Percentiles rank a stretch among this genome's conserved stretches.
phyloP scores from a whole-genome alignment of 2,329 filamentous ascomycete genomes.

The Pseudogymnoascus sp. region DNA sequence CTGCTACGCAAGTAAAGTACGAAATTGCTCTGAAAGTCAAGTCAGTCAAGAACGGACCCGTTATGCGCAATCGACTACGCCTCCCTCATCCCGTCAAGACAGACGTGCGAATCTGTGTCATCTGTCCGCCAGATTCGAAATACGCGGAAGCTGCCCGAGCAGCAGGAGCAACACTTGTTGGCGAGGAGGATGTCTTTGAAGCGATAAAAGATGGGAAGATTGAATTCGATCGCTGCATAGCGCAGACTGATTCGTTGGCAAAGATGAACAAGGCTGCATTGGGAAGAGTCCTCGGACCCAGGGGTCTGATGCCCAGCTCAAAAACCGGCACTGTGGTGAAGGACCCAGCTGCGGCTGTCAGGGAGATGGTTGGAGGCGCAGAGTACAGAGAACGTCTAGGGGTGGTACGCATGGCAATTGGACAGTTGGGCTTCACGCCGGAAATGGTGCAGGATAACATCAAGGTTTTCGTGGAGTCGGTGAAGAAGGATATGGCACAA shows the following conservation, averaged over 20 bases:
- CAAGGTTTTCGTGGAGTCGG: conserved; percentile 61
- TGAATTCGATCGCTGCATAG: conserved; percentile 82
- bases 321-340: conserved; percentile 85
- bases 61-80: conserved; percentile 78
- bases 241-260: conserved; percentile 68
- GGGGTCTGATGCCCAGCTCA: conserved; percentile 82
- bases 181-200: conserved; percentile 79
- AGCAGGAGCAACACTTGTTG: conserved; percentile 74
- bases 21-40: conserved; percentile 77
- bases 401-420: conserved; percentile 81
- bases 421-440: conserved; percentile 81
- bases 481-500: conserved; percentile 68
- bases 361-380: conserved; percentile 73
- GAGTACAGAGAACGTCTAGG: conserved; percentile 82
- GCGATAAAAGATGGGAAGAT: conserved; percentile 64
- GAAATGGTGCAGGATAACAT: conserved; percentile 81
- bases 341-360: conserved; percentile 66
- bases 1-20: conserved; percentile 71
- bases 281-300: conserved; percentile 76
- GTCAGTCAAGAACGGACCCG: conserved; percentile 76
- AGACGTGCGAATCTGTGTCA: conserved; percentile 80
- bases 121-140: conserved; percentile 74
- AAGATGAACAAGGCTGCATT: conserved; percentile 75
- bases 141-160: conserved; percentile 64
- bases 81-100: conserved; percentile 87